Percentiles rank a stretch among this genome's conserved stretches.
Conservation (phyloP, 1,284 basidiomycete genomes). For the Porodaedalea pini region DNA sequence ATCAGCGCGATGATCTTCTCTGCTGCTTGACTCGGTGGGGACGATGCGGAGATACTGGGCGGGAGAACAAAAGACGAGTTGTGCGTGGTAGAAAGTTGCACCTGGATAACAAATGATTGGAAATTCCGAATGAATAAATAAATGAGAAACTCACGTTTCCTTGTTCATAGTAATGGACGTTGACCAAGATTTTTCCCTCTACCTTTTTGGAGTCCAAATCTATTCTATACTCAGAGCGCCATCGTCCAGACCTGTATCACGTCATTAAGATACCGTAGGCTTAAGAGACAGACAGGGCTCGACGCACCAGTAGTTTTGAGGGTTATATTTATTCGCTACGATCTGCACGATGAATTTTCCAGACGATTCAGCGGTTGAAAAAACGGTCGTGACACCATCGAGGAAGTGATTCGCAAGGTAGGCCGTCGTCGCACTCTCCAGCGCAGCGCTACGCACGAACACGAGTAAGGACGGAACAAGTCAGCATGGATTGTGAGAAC, state of each 20-base stretch:
- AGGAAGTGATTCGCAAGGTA: slow-evolving; percentile 79
- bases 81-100: slow-evolving; percentile 82
- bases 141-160: slow-evolving; percentile 67
- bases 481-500: background rate
- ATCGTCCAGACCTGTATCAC: slow-evolving; percentile 77
- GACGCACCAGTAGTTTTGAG: slow-evolving; percentile 81
- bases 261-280: slow-evolving; percentile 8
- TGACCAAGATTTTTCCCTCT: slow-evolving; percentile 67
- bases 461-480: background rate
- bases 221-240: slow-evolving; percentile 79
- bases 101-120: slow-evolving; percentile 43
- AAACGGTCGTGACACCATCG: slow-evolving; percentile 71
- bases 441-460: slow-evolving; percentile 46
- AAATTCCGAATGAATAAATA: background rate
- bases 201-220: slow-evolving; percentile 55
- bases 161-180: slow-evolving; percentile 95
- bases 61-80: slow-evolving; percentile 64
- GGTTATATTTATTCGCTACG: slow-evolving; percentile 92
- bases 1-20: slow-evolving; percentile 79
- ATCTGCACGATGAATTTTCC: slow-evolving; percentile 71
- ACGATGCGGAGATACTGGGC: slow-evolving; percentile 45
- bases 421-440: slow-evolving; percentile 63
- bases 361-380: slow-evolving; percentile 44
- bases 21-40: slow-evolving; percentile 50
- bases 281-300: background rate